Base-by-base conservation (phyloP, 2,329 filamentous ascomycete genomes). In the Ophiostoma angusticollis region DNA sequence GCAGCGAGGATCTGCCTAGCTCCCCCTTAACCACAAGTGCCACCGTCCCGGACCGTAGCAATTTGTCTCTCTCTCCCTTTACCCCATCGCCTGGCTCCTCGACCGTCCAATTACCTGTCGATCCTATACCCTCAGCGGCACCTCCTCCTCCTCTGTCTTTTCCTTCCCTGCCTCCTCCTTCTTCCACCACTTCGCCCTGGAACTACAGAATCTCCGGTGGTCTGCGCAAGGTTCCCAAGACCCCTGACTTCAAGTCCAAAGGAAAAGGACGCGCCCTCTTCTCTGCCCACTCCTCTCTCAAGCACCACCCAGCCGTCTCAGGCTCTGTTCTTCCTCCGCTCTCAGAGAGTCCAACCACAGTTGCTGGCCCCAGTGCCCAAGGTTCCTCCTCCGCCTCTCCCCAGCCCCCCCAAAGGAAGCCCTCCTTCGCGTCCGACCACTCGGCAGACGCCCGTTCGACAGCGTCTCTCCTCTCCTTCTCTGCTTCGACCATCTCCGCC, bases 191-290 rank as follows among this genome's bases (percentile, higher is more conserved):
- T 14, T 59, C 67, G 13, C 62, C 69, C 39, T 71, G 66, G 63
- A 71, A 67, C 51, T 68, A 70, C 49, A 66, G 65, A 46, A 61
- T 74, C 53, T 58, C 67, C 33, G 69, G 71, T 47, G 70, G 70
- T 38, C 52, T 74, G 42, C 70, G 70, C 40, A 70, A 70, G 51
- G 68, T 74, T 14, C 57, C 60, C 31, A 58, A 55, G 22, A 63
- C 60, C 31, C 58, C 60, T 16, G 63, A 68, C 47, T 46, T 55
- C 40, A 65, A 67, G 52, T 59, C 55, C 43, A 64, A 60, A 47
- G 58, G 61, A 30, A 41, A 44, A 34, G 28, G 19, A 16, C 38
- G 27, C 27, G 38, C 32, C 19, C 21, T 31, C 6, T 14, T 37
- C 32, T 36, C 37, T 31, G 25, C 37, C 14, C 25, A 16, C 23